Evolutionary conservation across 768 basidiomycete species (phyloP), one percentile per base, ranked within the genome.

Genomic region (Inosperma sp.): DNA sequence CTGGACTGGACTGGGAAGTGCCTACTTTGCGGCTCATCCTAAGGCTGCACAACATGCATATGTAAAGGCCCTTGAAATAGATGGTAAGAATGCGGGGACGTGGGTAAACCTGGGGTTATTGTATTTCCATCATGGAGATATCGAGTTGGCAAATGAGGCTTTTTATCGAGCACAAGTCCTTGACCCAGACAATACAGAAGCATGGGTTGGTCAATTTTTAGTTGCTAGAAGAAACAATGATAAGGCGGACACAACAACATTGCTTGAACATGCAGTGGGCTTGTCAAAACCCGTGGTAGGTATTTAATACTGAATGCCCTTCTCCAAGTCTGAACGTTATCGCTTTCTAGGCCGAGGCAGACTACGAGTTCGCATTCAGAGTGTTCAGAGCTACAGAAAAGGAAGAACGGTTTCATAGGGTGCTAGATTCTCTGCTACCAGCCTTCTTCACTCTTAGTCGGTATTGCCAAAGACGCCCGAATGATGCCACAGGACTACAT

Each of bases 91-190:
- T 60, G 83, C 84, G 25, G 57, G 68, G 12, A 79, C 83, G 1
- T 98, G 96, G 96, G 79, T 86, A 2, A 91, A 86, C 61, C 75
- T 98, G 7, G 96, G 94, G 2, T 70, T 97, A 27, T 72, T 99
- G 33, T 98, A 91, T 67, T 74, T 93, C 21, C 71, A 86, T 49
- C 76, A 94, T 56, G 74, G 75, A 17, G 95, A 98, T 66, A 59
- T 76, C 2, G 87, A 92, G 43, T 72, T 98, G 26, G 91, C 95
- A 1, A 86, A 86, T 56, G 84, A 93, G 60, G 85, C 89, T 1
- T 82, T 99, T 58, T 77, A 84, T 60, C 84, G 84, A 51, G 92
- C 94, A 8, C 96, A 97, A 65, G 83, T 86, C 14, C 75, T 93
- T 36, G 93, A 98, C 70, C 91, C 95, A 6, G 95, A 98, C 61